Base-by-base conservation (phyloP, 345 rosid species). In the Kandelia obovata region DNA sequence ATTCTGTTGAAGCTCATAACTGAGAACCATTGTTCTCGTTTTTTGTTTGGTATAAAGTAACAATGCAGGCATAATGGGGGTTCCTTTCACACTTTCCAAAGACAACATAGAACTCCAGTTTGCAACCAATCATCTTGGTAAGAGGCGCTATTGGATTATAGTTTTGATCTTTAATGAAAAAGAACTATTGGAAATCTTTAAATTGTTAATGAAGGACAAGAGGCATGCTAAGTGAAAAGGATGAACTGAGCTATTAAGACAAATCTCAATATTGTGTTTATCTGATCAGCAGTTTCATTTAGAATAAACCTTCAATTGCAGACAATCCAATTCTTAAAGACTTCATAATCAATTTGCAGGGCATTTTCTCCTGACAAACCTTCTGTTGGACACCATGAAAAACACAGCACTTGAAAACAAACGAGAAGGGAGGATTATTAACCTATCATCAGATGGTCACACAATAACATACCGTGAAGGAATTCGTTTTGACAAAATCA, bases 91-190 rank as follows among this genome's bases (percentile, higher is more conserved):
- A 71, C 84, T 84, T 64, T 86, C 91, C 23, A 61, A 76, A 30
- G 94, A 88, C 72, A 73, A 78, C 55, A 81, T 81, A 49, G 91
- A 86, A 75, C 66, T 85, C 1, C 84, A 83, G 34, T 85, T 83
- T 58, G 94, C 88, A 27, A 80, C 84, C 20, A 88, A 88, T 69
- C 85, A 88, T 68, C 7, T 84, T 25, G 90, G 93, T 88, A 72
- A 25, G 16, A 6, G 9, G 17, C 31, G 6, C 5, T 43, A 15
- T 15, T 43, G 49, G 49, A 43, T 43, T 43, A 2, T 43, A 43
- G 16, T 43, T 43, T 43, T 0, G 16, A 43, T 15, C 49, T 13
- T 43, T 15, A 13, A 43, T 43, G 49, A 43, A 11, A 15, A 43
- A 13, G 16, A 43, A 43, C 13, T 13, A 13, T 13, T 43, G 47